Evolutionary conservation across 2,329 filamentous ascomycete species (phyloP), one percentile per base, ranked within the genome.

Genomic region (Phaeophleospora eucalypticola): DNA sequence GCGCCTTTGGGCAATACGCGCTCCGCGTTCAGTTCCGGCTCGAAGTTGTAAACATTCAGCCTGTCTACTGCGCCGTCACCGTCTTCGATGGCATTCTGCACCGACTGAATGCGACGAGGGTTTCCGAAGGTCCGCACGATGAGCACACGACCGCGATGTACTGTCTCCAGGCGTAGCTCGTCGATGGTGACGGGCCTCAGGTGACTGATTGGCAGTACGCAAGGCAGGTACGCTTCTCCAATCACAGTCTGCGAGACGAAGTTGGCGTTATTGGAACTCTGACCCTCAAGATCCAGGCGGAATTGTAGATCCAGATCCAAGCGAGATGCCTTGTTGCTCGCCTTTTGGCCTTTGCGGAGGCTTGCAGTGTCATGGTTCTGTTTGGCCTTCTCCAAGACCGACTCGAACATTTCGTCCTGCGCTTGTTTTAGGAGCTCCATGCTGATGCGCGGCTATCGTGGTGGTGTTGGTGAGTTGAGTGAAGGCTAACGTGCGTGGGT

Each of bases 11-110:
- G 49, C 2, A 62, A 34, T 2, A 54, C 38, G 4, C 52, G 41
- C 2, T 48, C 27, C 1, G 46, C 27, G 9, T 41, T 15, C 8
- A 50, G 33, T 7, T 4, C 15, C 3, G 37, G 14, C 15, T 54
- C 42, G 37, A 45, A 36, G 16, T 58, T 53, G 42, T 52, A 57
- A 19, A 61, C 40, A 1, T 49, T 32, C 4, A 61, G 24, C 2
- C 49, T 41, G 37, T 71, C 56, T 58, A 70, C 57, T 53, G 68
- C 51, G 57, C 68, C 47, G 47, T 65, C 17, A 51, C 69, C 40
- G 62, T 73, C 59, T 46, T 64, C 50, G 59, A 72, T 52, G 46
- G 44, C 49, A 17, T 48, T 55, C 32, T 49, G 35, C 2, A 57
- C 40, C 2, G 41, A 48, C 29, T 39, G 21, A 12, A 33, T 37